A percentile compares a stretch with the other conserved stretches of the same genome.
Conservation (phyloP, 2,329 filamentous ascomycete species). For the Epichloe brachyelytri region DNA sequence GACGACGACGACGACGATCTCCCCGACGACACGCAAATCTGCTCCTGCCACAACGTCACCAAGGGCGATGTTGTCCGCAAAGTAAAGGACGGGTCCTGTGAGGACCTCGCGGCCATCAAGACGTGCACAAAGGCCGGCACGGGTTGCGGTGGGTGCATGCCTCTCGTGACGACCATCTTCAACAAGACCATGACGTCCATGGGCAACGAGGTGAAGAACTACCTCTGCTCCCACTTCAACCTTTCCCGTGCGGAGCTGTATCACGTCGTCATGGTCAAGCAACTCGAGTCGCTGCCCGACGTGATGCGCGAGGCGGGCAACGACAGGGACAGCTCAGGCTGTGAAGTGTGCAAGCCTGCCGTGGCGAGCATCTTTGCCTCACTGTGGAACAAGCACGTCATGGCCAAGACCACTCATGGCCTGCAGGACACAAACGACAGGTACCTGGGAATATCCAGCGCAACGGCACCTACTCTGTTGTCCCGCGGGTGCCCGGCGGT, state of each 20-base stretch:
- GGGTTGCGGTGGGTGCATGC: conserved; percentile 82
- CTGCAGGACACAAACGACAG: conserved; percentile 86
- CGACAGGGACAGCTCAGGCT: conserved; percentile 59
- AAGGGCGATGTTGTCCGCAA: conserved; percentile 65
- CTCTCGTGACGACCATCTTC: conserved; percentile 79
- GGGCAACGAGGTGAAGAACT: conserved; percentile 78
- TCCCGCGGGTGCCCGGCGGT: conserved; percentile 70
- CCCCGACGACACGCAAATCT: conserved; percentile 76
- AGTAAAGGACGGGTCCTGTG: conserved; percentile 69
- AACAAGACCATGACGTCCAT: conserved; percentile 76
- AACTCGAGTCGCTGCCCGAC: conserved; percentile 55
- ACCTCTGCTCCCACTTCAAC: conserved; percentile 73
- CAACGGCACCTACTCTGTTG: conserved; percentile 80
- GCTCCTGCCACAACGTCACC: conserved; percentile 84
- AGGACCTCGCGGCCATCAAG: conserved; percentile 71
- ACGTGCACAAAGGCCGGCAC: conserved; percentile 85
- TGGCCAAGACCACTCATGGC: conserved; percentile 56
- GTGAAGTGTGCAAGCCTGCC: conserved; percentile 76
- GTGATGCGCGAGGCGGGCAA: conserved; percentile 72
- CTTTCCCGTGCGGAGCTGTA: conserved; percentile 81
- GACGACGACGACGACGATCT: conserved; percentile 50
- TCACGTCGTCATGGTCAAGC: conserved; percentile 76
- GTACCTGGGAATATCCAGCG: conserved; percentile 81
- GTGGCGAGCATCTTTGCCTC: conserved; percentile 71
- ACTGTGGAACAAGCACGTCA: conserved; percentile 72